Base-by-base conservation (phyloP, 2,329 filamentous ascomycete species). In the Rhynchosporium secalis region DNA sequence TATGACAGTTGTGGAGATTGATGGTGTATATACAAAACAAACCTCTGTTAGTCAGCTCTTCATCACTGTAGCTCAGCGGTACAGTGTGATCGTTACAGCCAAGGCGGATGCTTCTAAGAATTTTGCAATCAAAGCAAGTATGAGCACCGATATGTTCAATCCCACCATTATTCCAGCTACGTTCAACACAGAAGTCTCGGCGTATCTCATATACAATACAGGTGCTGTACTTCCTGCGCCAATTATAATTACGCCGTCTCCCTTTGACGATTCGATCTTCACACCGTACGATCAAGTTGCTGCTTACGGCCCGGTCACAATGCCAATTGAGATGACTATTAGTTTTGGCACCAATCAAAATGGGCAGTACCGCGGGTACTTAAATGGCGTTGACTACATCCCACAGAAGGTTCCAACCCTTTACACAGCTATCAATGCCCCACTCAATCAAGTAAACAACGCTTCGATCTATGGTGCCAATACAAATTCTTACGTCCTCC, bases 311-410 rank as follows among this genome's bases (percentile, higher is more conserved):
- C 55, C 60, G 15, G 46, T 46, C 10, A 58, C 47, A 5, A 47
- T 31, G 40, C 29, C 47, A 20, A 54, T 62, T 33, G 15, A 47
- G 10, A 40, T 62, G 55, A 58, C 55, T 9, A 38, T 58, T 26
- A 49, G 43, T 31, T 62, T 65, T 41, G 62, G 62, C 15, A 26
- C 59, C 31, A 62, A 62, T 38, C 20, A 46, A 4, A 62, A 57
- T 26, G 45, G 55, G 12, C 60, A 60, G 61, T 43, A 10, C 3
- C 38, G 56, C 45, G 49, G 40, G 7, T 76, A 87, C 76, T 85
- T 90, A 76, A 93, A 94, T 78, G 87, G 90, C 74, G 84, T 92
- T 65, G 91, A 89, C 36, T 96, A 93, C 74, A 82, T 83, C 2
- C 61, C 77, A 0, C 91, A 89, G 51, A 90, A 91, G 72, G 91